Conservation (phyloP, 805 yeast species). For the Henningerozyma blattae region DNA sequence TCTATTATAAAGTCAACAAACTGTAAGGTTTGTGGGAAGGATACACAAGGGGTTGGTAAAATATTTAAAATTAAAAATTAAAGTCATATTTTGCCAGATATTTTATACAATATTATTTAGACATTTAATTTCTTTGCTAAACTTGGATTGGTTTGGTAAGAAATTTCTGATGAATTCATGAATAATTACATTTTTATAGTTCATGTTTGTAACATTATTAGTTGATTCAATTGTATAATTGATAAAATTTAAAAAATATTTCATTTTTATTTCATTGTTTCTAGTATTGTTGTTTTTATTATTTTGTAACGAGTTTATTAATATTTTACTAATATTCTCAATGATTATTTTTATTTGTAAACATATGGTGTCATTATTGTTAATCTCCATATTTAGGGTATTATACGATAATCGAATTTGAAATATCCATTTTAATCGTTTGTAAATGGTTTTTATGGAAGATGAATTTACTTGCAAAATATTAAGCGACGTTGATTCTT, state of each 20-base stretch:
- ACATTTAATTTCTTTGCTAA: no score
- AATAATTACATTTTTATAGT: no score
- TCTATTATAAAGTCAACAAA: conserved; percentile 30
- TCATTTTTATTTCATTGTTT: no score
- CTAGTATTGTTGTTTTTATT: no score
- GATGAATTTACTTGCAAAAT: conserved; percentile 5
- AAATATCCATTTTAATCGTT: conserved; percentile 16
- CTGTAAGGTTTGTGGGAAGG: conserved; percentile 47
- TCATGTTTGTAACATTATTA: no score
- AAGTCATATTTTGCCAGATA: no score
- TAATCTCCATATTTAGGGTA: conserved; percentile 15
- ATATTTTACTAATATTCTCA: background rate
- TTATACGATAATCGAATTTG: conserved; percentile 25
- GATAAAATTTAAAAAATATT: no score
- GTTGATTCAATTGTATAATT: no score
- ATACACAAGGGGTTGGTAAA: conserved; percentile 53
- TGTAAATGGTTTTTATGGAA: conserved; percentile 14
- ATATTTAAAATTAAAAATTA: no score
- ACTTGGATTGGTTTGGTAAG: no score
- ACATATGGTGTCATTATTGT: conserved; percentile 4
- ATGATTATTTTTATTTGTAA: conserved; percentile 8
- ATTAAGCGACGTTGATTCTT: conserved; percentile 15
- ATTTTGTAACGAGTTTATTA: background rate
- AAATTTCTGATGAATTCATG: no score
- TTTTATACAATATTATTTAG: no score